A percentile compares a stretch with the other conserved stretches of the same genome.
Conservation (phyloP, 768 basidiomycete species). For the Trametes cubensis region DNA sequence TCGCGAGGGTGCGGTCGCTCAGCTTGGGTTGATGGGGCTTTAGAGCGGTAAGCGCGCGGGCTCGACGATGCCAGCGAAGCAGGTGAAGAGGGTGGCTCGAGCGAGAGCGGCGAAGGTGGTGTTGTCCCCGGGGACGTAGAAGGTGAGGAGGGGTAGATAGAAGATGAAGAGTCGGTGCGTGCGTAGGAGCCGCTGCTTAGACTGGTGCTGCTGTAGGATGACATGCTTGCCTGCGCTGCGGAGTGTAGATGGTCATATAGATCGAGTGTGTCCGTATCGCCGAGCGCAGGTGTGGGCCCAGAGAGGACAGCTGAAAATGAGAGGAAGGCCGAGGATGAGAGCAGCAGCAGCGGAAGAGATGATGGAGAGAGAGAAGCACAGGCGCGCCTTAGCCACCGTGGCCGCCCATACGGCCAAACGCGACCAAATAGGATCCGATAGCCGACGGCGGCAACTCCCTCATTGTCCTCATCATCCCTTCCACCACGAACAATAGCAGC, state of each 20-base stretch:
- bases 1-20: not conserved
- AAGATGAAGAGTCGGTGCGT: conserved; percentile 13
- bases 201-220: conserved; percentile 25
- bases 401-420: conserved; percentile 25
- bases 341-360: not conserved
- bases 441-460: not conserved
- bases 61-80: not conserved
- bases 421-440: conserved; percentile 14
- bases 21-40: not conserved
- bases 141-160: conserved; percentile 15
- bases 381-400: conserved; percentile 13
- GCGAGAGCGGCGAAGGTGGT: conserved; percentile 12
- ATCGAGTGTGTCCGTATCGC: conserved; percentile 6
- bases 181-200: conserved; percentile 21
- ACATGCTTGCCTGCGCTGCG: conserved; percentile 12
- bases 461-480: conserved; percentile 12
- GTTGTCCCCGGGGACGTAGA: conserved; percentile 18
- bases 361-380: conserved; percentile 15
- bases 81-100: conserved; percentile 2
- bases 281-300: conserved; percentile 3
- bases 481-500: not conserved
- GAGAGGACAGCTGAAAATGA: conserved; percentile 5
- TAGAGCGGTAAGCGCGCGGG: not conserved
- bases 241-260: conserved; percentile 11
- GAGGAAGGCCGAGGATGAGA: not conserved